These are phyloP conservation scores for Iris pallida DNA, from an alignment of 116 monocot genomes.

Conservation along the genomic window DNA sequence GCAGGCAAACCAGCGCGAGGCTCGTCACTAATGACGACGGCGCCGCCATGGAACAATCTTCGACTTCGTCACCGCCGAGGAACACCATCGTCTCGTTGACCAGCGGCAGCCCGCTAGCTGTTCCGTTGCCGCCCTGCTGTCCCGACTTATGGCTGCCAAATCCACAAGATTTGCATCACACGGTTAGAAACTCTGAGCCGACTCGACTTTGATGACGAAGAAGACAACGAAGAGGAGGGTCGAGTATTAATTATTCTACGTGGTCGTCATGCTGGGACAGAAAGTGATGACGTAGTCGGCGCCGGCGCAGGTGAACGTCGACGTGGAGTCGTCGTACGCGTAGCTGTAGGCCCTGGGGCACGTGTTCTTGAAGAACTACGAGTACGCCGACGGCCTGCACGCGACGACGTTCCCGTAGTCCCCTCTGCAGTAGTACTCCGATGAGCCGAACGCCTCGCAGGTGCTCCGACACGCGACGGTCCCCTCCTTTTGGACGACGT, in stretches of 20 bases:
- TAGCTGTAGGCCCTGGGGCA: conserved; percentile 51
- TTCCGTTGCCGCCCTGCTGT: background rate
- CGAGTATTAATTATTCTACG: too few species aligned
- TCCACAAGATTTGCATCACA: too few species aligned
- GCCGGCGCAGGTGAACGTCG: conserved; percentile 35
- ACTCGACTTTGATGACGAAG: too few species aligned
- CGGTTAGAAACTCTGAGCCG: too few species aligned
- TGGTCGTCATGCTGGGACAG: conserved; percentile 30
- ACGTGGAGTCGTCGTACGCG: conserved; percentile 42
- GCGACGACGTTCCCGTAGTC: conserved; percentile 50
- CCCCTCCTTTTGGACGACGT: conserved; percentile 13
- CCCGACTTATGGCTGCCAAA: conserved; percentile 13
- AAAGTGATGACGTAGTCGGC: conserved; percentile 34
- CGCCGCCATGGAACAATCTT: too few species aligned
- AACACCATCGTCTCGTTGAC: conserved; percentile 29
- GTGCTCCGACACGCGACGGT: conserved; percentile 64
- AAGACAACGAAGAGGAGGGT: background rate
- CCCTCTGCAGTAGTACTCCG: conserved; percentile 84
- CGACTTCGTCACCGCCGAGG: background rate
- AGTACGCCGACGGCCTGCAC: conserved; percentile 49
- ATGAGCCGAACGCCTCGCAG: conserved; percentile 68
- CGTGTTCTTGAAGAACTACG: conserved; percentile 39
- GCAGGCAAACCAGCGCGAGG: too few species aligned
- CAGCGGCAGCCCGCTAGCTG: conserved; percentile 19
- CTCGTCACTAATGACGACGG: too few species aligned